phyloP scores from a whole-genome alignment of 2,329 filamentous ascomycete species.

The Tolypocladium pustulatum region DNA sequence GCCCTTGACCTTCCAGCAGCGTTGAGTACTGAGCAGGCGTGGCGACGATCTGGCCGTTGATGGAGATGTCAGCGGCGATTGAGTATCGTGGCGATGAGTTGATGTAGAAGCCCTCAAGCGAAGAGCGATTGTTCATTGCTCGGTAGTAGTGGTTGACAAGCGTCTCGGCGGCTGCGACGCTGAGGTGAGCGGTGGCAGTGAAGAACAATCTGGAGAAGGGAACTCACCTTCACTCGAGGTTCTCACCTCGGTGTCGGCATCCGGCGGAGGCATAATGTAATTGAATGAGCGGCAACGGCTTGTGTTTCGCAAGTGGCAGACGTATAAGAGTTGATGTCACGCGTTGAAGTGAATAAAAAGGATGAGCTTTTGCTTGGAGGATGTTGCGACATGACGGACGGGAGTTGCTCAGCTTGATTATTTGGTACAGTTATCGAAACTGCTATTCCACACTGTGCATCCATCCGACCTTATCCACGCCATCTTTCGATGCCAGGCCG shows the following conservation, averaged over 20 bases:
- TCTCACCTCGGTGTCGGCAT: constrained; percentile 32
- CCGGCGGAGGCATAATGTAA: constrained; percentile 22
- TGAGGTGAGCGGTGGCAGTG: constrained; percentile 6
- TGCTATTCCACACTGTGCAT: constrained; percentile 7
- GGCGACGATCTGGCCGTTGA: constrained; percentile 63
- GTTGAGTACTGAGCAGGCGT: constrained; percentile 55
- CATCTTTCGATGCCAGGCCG: background rate
- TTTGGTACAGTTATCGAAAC: constrained; percentile 6
- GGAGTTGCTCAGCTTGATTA: background rate
- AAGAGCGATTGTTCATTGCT: constrained; percentile 53
- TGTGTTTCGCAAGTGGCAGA: background rate
- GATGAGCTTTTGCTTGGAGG: background rate
- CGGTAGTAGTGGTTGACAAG: constrained; percentile 70
- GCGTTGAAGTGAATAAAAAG: background rate
- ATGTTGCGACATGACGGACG: background rate
- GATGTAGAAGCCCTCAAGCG: constrained; percentile 61
- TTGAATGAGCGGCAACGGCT: background rate
- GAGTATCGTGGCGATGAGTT: constrained; percentile 42
- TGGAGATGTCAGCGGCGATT: constrained; percentile 58
- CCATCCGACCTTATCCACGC: background rate
- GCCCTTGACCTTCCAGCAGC: constrained; percentile 55
- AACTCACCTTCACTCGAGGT: constrained; percentile 34
- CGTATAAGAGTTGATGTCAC: background rate
- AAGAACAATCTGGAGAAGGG: background rate
- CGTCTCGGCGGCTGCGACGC: constrained; percentile 49